Base-by-base conservation (phyloP, 768 basidiomycete genomes). In the Calocera viscosa region DNA sequence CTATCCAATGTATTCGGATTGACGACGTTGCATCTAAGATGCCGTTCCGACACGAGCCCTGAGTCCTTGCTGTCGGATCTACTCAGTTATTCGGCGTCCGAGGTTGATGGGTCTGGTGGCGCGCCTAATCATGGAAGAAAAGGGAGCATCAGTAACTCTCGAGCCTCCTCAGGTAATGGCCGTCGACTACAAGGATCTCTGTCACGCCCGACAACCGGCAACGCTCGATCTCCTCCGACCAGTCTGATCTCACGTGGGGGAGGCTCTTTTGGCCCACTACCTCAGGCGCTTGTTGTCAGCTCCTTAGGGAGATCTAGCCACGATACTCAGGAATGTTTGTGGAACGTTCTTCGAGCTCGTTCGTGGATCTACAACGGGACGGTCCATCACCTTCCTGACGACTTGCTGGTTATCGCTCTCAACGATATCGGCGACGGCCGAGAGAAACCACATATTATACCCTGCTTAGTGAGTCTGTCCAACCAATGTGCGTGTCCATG, bases 341-440 rank as follows among this genome's bases (percentile, higher is more conserved):
- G 53, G 53, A 60, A 60, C 53, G 22, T 60, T 19, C 53, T 60
- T 16, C 24, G 53, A 2, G 22, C 53, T 10, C 53, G 53, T 7
- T 28, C 26, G 5, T 60, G 53, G 7, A 10, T 32, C 16, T 24
- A 47, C 30, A 60, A 60, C 22, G 53, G 24, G 53, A 60, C 53
- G 26, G 30, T 26, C 2, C 53, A 32, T 32, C 26, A 16, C 24
- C 30, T 60, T 22, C 53, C 53, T 16, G 53, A 60, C 11, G 53
- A 60, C 26, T 32, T 60, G 53, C 30, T 60, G 5, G 53, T 60
- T 22, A 26, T 60, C 26, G 14, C 30, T 32, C 53, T 60, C 26
- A 60, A 32, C 30, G 53, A 60, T 26, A 60, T 60, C 30, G 53
- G 53, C 30, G 53, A 60, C 19, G 53, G 53, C 10, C 53, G 53